Evolutionary conservation across 148 eudicot genomes (phyloP).

Genomic region (Cornus controversa): DNA sequence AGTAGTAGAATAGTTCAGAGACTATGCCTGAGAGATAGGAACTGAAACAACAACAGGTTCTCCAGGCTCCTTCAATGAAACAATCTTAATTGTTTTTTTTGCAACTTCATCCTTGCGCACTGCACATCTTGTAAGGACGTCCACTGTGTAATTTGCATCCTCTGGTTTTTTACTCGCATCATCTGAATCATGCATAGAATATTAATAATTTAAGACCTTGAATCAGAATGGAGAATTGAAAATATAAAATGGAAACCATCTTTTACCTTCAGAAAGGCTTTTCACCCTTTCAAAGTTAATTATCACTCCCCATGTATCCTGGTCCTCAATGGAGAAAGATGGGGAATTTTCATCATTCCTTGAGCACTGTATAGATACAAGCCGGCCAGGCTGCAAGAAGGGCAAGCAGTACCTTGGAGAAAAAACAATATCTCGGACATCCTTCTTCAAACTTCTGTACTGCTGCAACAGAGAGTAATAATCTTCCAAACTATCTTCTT

Average conservation of each 20-base stretch:
- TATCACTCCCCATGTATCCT: slow-evolving; percentile 89
- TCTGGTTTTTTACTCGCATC: slow-evolving; percentile 71
- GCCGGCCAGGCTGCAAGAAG: slow-evolving; percentile 96
- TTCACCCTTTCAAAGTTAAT: slow-evolving; percentile 80
- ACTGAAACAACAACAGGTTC: slow-evolving; percentile 87
- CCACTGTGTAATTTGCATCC: slow-evolving; percentile 77
- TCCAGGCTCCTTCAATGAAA: slow-evolving; percentile 77
- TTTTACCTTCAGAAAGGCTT: slow-evolving; percentile 63
- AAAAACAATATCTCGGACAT: slow-evolving; percentile 63
- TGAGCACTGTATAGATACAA: slow-evolving; percentile 65
- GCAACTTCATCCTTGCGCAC: slow-evolving; percentile 59
- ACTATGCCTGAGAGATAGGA: slow-evolving; percentile 77
- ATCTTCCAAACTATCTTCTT: slow-evolving; percentile 79
- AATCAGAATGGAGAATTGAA: background rate
- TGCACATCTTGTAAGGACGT: slow-evolving; percentile 82
- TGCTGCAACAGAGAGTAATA: slow-evolving; percentile 85
- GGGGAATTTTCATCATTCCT: slow-evolving; percentile 44
- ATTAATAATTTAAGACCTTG: background rate
- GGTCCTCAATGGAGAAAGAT: slow-evolving; percentile 64
- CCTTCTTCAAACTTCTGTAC: slow-evolving; percentile 68
- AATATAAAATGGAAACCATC: background rate
- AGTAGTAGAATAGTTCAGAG: slow-evolving; percentile 1
- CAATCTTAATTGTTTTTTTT: slow-evolving; percentile 57
- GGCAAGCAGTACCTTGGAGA: slow-evolving; percentile 87
- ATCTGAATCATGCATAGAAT: slow-evolving; percentile 36